Evolutionary conservation across 768 basidiomycete species (phyloP), one percentile per base, ranked within the genome.

Genomic region (Phylloporus sp.): DNA sequence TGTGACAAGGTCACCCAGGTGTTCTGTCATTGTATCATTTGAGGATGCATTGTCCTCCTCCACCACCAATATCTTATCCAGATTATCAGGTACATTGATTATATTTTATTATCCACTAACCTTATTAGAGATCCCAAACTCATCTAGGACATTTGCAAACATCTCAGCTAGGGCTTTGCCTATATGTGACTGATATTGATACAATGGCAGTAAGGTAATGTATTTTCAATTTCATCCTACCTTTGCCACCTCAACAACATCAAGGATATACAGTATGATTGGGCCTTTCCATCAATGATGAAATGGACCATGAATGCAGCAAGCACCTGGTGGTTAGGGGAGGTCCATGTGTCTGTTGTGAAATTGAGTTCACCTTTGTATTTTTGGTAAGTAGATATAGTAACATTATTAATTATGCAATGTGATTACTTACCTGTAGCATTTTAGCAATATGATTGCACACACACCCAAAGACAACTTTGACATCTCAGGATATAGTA

Each of bases 401-500:
- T 12, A 22, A 18, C 2, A 22, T 39, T 39, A 1, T 1, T 6
- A n/a, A 8, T n/a, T 4, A 8, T 35, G 8, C 12, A 7, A 35
- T 9, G 20, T 2, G 8, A 3, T 28, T n/a, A 45, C 12, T 13
- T 12, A 70, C 64, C 57, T 62, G 54, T n/a, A 71, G 49, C 57
- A 70, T 54, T n/a, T 64, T 62, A 7, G 60, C 59, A 24, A 77
- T 55, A 1, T 54, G 43, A 15, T 59, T 23, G 0, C 55, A 31
- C 8, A 52, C 53, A 8, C 44, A 22, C 4, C 24, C 49, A 52
- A 73, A 77, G 0, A 72, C 61, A 0, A 55, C 22, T 11, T 11
- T 59, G 0, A 73, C 49, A 46, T 76, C 70, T 1, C 59, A 54
- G 0, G 66, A 64, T 1, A 77, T 65, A 0, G 71, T 76, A 0